A percentile compares a stretch with the other conserved stretches of the same genome.
phyloP scores from a whole-genome alignment of 1,284 basidiomycete species.

The Cutaneotrichosporon sp. region DNA sequence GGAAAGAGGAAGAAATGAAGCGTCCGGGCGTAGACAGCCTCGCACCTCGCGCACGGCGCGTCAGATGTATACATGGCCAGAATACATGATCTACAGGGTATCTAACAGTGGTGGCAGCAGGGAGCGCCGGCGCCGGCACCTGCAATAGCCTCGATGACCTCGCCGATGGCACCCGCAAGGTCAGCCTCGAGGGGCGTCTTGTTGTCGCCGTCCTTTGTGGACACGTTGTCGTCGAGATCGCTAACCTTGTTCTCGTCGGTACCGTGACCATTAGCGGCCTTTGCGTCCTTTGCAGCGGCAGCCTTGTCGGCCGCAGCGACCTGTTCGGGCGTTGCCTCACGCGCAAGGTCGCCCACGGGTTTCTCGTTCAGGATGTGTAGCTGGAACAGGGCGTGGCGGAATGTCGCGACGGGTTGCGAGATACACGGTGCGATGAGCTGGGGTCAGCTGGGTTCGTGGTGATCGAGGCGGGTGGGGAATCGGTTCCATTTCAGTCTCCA shows the following conservation, averaged over 20 bases:
- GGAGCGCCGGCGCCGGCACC: background rate
- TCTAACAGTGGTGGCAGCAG: background rate
- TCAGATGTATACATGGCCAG: background rate
- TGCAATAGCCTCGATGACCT: background rate
- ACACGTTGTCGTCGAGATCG: background rate
- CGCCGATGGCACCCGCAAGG: background rate
- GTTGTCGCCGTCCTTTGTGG: background rate
- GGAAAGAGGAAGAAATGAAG: no score
- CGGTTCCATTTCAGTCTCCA: background rate
- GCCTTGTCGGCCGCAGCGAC: constrained; percentile 7
- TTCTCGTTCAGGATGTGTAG: background rate
- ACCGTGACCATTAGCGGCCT: background rate
- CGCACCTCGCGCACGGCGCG: no score
- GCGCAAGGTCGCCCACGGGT: constrained; percentile 5
- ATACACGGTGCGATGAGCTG: constrained; percentile 10
- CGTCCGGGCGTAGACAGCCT: no score
- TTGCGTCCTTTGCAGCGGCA: background rate
- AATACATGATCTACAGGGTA: background rate
- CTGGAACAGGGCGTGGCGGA: constrained; percentile 7
- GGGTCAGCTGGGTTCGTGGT: background rate
- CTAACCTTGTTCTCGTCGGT: background rate
- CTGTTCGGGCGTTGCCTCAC: constrained; percentile 10
- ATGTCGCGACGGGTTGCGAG: constrained; percentile 6
- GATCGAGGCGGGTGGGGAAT: no score
- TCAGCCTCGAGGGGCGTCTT: background rate